These are phyloP conservation scores for Clitoria ternatea DNA, from an alignment of 306 rosid genomes.

Conservation along the genomic window DNA sequence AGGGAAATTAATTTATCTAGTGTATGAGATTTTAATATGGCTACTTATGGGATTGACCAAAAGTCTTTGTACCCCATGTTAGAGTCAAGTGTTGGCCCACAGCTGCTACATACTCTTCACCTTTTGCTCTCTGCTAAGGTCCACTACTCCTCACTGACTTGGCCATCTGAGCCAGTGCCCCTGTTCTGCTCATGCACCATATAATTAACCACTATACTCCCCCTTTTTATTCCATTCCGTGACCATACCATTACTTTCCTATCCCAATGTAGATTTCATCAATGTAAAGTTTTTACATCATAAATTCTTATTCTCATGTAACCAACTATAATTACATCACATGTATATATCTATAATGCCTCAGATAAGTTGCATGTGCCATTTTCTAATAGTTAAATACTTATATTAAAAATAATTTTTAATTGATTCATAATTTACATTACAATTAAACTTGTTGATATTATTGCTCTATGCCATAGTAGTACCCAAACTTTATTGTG, in stretches of 20 bases:
- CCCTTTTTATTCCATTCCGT: slow-evolving; percentile 38
- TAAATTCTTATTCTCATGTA: no score
- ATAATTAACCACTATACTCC: slow-evolving; percentile 8
- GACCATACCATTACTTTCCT: slow-evolving; percentile 30
- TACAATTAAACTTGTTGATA: no score
- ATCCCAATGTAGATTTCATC: slow-evolving; percentile 23
- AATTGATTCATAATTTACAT: no score
- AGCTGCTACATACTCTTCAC: not conserved
- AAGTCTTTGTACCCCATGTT: slow-evolving; percentile 31
- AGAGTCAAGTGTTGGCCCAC: slow-evolving; percentile 37
- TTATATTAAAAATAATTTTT: no score
- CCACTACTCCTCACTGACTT: slow-evolving; percentile 18
- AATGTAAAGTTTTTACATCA: no score
- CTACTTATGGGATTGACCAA: slow-evolving; percentile 30
- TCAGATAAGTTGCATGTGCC: no score
- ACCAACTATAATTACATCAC: no score
- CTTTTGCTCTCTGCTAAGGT: slow-evolving; percentile 26
- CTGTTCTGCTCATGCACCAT: slow-evolving; percentile 32
- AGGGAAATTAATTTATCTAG: not conserved
- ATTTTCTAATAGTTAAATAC: no score
- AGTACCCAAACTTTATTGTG: slow-evolving; percentile 31
- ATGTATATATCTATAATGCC: no score
- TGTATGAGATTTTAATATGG: not conserved
- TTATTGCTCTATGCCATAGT: no score
- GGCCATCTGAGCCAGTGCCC: slow-evolving; percentile 18